Evolutionary conservation across 2,329 filamentous ascomycete species (phyloP), one percentile per base, ranked within the genome.

Genomic region (Arthrocladium fulminans): DNA sequence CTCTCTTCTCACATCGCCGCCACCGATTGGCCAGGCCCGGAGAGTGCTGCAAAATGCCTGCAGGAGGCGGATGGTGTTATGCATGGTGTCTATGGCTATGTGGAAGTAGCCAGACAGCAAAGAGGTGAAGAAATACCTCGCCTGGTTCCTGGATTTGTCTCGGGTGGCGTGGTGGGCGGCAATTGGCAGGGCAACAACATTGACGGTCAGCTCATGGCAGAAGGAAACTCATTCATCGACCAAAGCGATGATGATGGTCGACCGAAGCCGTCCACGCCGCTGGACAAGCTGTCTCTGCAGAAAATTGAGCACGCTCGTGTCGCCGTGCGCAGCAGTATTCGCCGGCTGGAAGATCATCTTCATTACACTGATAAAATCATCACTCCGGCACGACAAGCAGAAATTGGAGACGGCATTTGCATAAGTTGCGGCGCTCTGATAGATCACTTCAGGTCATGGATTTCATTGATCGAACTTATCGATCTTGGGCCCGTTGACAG

Each of bases 11-110:
- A 98, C 63, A 96, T 98, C 63, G 92, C 92, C 32, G 88, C 90
- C 4, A 87, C 90, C 27, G 92, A 98, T 68, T 97, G 88, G 80
- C 89, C 90, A 7, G 88, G 90, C 47, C 83, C 87, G 13, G 92
- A 98, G 66, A 94, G 90, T 0, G 86, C 90, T 52, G 84, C 92
- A 47, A 98, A 98, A 65, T 98, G 92, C 61, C 69, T 97, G 56
- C 88, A 94, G 63, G 92, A 98, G 70, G 92, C 92, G n/a, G 92
- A 98, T 54, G 92, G 92, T 41, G 89, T 98, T 19, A 75, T 97
- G 49, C 79, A 92, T 47, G 90, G 90, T 3, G 90, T 98, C 4
- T 95, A 89, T 65, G 92, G 88, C 62, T 98, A 95, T 65, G 90
- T 97, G 29, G 90, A 97, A 63, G 86, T 97, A 40, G 92, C 92